phyloP scores from a whole-genome alignment of 2,329 filamentous ascomycete species.

The Aspergillus ustus region DNA sequence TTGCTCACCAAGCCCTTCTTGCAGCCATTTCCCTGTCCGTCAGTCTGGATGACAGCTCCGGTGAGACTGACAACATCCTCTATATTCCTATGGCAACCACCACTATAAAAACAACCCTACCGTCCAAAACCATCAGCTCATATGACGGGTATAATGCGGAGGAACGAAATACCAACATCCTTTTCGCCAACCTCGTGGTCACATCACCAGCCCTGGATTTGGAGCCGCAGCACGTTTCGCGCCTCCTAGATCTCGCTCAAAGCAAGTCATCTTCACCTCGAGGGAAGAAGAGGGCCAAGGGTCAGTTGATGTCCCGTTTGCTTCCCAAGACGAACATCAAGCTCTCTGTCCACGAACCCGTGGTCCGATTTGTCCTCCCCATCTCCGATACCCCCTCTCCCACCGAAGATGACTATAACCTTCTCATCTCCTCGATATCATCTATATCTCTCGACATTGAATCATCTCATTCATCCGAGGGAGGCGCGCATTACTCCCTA shows the following conservation, averaged over 20 bases:
- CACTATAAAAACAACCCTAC: constrained; percentile 89
- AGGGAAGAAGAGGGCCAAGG: constrained; percentile 51
- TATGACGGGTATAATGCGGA: constrained; percentile 71
- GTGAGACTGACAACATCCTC: constrained; percentile 80
- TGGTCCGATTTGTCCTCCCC: constrained; percentile 85
- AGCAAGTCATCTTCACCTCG: constrained; percentile 52
- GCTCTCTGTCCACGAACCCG: constrained; percentile 94
- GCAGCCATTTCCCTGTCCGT: constrained; percentile 92
- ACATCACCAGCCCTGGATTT: constrained; percentile 95
- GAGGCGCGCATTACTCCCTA: constrained; percentile 84
- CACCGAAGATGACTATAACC: constrained; percentile 82
- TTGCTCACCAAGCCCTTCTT: constrained; percentile 91
- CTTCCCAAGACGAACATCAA: constrained; percentile 94
- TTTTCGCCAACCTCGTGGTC: constrained; percentile 94
- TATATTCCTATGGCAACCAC: constrained; percentile 98
- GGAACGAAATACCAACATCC: constrained; percentile 91
- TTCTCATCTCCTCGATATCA: constrained; percentile 93
- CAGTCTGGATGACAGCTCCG: constrained; percentile 86
- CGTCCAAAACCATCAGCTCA: constrained; percentile 89
- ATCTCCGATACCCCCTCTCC: constrained; percentile 65
- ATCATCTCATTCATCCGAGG: constrained; percentile 87
- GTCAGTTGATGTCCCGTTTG: constrained; percentile 82
- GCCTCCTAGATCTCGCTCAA: constrained; percentile 77
- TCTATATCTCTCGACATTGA: constrained; percentile 92
- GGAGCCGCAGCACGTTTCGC: constrained; percentile 86